phyloP scores from a whole-genome alignment of 176 grass and related monocot genomes.

The Hordeum vulgare region DNA sequence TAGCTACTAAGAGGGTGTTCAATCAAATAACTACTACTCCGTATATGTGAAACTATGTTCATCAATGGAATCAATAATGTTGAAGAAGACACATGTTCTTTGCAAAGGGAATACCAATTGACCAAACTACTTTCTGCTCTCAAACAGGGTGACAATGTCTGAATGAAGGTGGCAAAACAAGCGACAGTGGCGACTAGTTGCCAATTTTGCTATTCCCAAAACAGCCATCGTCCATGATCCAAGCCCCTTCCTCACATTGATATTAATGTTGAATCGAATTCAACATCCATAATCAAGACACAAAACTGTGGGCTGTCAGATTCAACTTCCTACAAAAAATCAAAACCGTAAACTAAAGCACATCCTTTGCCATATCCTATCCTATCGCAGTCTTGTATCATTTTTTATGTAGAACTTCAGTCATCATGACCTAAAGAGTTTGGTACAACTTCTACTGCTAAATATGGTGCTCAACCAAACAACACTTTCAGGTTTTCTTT shows the following conservation, averaged over 20 bases:
- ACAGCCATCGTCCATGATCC: not conserved
- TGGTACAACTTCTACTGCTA: not conserved
- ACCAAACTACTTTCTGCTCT: not conserved
- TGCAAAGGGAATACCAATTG: not conserved
- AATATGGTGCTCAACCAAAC: not conserved
- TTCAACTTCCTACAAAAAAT: not conserved
- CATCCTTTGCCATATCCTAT: not conserved
- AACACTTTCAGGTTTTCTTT: not conserved
- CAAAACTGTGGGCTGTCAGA: not conserved
- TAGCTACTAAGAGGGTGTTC: not conserved
- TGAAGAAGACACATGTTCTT: not conserved
- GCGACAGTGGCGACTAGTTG: not conserved
- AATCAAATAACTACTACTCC: constrained; percentile 24
- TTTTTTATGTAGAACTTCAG: not conserved
- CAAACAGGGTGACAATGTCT: not conserved
- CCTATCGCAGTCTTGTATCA: not conserved
- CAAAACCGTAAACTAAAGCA: not conserved
- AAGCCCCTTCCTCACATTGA: constrained; percentile 3
- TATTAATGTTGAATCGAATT: not conserved
- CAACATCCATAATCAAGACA: constrained; percentile 16
- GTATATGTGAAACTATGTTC: not conserved
- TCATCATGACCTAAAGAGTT: not conserved
- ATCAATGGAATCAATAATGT: not conserved
- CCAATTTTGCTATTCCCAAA: not conserved
- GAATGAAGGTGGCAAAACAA: not conserved